phyloP scores from a whole-genome alignment of 768 basidiomycete species.

The Serendipita sp. region DNA sequence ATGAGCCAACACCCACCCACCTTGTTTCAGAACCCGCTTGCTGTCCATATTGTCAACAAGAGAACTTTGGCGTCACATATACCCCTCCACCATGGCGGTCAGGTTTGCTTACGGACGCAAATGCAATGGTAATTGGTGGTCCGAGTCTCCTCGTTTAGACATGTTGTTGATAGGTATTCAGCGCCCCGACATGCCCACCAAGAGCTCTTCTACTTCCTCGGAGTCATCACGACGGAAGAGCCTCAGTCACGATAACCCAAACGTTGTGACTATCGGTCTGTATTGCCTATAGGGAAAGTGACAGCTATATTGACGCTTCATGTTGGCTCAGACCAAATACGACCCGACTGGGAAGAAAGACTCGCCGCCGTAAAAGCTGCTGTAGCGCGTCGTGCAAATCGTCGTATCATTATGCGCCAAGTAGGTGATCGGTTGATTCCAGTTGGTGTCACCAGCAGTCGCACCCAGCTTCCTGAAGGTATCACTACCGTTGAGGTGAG shows the following conservation, averaged over 20 bases:
- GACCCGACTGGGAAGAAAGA: conserved; percentile 97
- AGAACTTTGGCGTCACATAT: conserved; percentile 91
- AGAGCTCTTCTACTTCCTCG: conserved; percentile 1
- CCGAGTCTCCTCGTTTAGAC: neutral
- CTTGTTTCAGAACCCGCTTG: conserved; percentile 91
- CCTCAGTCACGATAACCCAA: conserved; percentile 67
- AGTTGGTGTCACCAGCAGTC: conserved; percentile 85
- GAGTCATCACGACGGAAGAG: conserved; percentile 53
- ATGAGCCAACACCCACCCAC: conserved; percentile 87
- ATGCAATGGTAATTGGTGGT: neutral
- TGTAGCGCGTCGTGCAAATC: conserved; percentile 88
- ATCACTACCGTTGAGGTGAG: conserved; percentile 14
- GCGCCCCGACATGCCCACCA: conserved; percentile 7
- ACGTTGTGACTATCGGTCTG: conserved; percentile 82
- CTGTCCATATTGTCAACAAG: conserved; percentile 95
- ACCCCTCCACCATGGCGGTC: conserved; percentile 63
- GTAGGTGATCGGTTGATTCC: conserved; percentile 95
- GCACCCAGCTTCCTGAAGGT: conserved; percentile 52
- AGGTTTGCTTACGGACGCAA: conserved; percentile 50
- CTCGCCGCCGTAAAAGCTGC: conserved; percentile 85
- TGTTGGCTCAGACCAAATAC: conserved; percentile 61
- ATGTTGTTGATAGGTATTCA: neutral
- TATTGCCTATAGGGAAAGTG: conserved; percentile 8
- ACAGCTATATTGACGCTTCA: conserved; percentile 6
- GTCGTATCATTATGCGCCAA: conserved; percentile 95